Percentiles rank a stretch among this genome's conserved stretches.
Evolutionary conservation across 2,329 filamentous ascomycete species (phyloP).

Genomic region (Seiridium unicorne): DNA sequence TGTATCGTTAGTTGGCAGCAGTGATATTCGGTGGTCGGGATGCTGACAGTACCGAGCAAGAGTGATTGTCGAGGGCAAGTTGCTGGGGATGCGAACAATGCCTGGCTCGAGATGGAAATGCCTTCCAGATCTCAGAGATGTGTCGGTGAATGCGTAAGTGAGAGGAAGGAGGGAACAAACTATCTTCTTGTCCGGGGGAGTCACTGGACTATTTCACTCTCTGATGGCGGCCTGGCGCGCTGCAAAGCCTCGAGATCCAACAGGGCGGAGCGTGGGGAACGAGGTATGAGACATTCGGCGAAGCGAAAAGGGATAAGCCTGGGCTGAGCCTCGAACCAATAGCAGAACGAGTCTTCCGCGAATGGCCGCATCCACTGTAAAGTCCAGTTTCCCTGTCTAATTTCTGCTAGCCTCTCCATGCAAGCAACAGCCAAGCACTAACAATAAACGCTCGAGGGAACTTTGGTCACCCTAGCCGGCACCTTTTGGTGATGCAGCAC

Average conservation of each 20-base stretch:
- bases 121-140: slow-evolving; percentile 8
- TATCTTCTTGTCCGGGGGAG: slow-evolving; percentile 23
- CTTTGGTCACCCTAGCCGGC: neutral
- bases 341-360: neutral
- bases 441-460: neutral
- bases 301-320: slow-evolving; percentile 6
- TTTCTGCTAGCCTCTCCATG: neutral
- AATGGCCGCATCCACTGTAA: neutral
- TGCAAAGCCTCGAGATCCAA: slow-evolving; percentile 22
- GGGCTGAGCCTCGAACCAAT: slow-evolving; percentile 6
- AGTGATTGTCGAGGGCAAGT: neutral
- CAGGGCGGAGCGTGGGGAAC: slow-evolving; percentile 7
- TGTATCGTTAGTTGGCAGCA: neutral
- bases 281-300: slow-evolving; percentile 9
- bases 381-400: neutral
- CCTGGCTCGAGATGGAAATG: slow-evolving; percentile 15
- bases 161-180: slow-evolving; percentile 16
- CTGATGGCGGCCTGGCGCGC: slow-evolving; percentile 15
- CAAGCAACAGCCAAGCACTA: neutral
- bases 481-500: neutral
- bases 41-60: slow-evolving; percentile 2
- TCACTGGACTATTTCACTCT: slow-evolving; percentile 32
- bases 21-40: neutral
- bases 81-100: slow-evolving; percentile 4
- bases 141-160: slow-evolving; percentile 13